A percentile compares a stretch with the other conserved stretches of the same genome.
Conservation (phyloP, 2,329 filamentous ascomycete genomes). For the Exophiala calicioides region DNA sequence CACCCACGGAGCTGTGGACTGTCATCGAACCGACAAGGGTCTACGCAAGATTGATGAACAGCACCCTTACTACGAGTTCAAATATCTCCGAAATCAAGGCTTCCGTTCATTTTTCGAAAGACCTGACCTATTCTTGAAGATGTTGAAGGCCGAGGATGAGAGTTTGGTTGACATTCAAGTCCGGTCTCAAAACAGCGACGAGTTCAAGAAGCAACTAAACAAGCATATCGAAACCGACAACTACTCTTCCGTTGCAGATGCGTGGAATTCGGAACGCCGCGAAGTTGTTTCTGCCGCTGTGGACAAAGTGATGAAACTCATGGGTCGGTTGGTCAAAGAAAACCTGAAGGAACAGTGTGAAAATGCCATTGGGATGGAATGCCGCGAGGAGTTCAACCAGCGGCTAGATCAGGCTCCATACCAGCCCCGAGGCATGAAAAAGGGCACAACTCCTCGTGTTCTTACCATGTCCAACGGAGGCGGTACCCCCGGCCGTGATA, state of each 20-base stretch:
- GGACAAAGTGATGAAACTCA: conserved; percentile 76
- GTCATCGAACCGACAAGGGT: conserved; percentile 89
- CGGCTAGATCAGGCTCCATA: conserved; percentile 94
- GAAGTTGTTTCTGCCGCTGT: conserved; percentile 83
- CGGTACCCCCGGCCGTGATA: conserved; percentile 71
- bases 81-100: conserved; percentile 89
- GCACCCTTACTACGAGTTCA: conserved; percentile 96
- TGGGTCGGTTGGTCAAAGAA: conserved; percentile 91
- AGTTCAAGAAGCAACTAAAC: conserved; percentile 75
- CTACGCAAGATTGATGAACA: conserved; percentile 90
- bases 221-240: conserved; percentile 90
- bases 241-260: conserved; percentile 89
- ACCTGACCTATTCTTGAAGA: conserved; percentile 90
- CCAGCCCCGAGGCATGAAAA: conserved; percentile 87
- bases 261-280: conserved; percentile 86
- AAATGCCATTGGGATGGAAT: conserved; percentile 82
- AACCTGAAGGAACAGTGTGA: conserved; percentile 91
- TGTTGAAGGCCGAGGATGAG: conserved; percentile 96
- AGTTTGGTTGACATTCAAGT: conserved; percentile 85
- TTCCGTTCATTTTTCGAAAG: conserved; percentile 77
- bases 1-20: conserved; percentile 79
- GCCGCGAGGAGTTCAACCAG: conserved; percentile 83
- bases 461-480: conserved; percentile 84
- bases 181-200: conserved; percentile 70
- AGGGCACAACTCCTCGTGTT: conserved; percentile 85